These are phyloP conservation scores for Blastocystis sp. DNA, from an alignment of 352 stramenopile genomes.

Conservation along the genomic window DNA sequence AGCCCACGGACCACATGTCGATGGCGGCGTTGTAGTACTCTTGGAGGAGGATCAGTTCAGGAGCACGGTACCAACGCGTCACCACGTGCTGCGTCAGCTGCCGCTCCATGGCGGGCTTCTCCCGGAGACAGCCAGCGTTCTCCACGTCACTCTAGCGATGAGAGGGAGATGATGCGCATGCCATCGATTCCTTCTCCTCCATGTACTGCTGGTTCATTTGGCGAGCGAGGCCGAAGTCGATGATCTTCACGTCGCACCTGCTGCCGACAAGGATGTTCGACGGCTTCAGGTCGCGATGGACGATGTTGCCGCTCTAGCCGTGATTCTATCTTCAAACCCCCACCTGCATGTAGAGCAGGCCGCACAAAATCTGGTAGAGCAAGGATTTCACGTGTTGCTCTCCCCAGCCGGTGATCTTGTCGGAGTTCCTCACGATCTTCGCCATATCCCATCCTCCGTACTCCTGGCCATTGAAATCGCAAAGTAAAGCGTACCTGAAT, in stretches of 20 bases:
- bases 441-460: slow-evolving; percentile 66
- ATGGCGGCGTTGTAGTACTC: slow-evolving; percentile 77
- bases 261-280: slow-evolving; percentile 80
- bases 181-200: slow-evolving; percentile 31
- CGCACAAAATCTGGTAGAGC: slow-evolving; percentile 88
- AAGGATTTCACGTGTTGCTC: slow-evolving; percentile 78
- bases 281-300: slow-evolving; percentile 81
- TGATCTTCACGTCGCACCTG: slow-evolving; percentile 78
- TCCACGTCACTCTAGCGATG: slow-evolving; percentile 25
- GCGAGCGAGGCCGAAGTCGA: slow-evolving; percentile 77
- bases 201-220: slow-evolving; percentile 67
- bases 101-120: slow-evolving; percentile 73
- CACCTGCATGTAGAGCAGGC: slow-evolving; percentile 85
- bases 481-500: slow-evolving; percentile 34
- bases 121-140: background rate
- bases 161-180: background rate
- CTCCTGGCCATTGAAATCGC: slow-evolving; percentile 3
- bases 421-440: slow-evolving; percentile 53
- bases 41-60: slow-evolving; percentile 86
- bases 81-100: slow-evolving; percentile 90
- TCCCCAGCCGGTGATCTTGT: slow-evolving; percentile 77
- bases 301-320: slow-evolving; percentile 70
- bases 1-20: slow-evolving; percentile 76
- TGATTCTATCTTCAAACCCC: background rate
- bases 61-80: slow-evolving; percentile 88